These are phyloP conservation scores for Xylariaceae sp. DNA, from an alignment of 2,329 filamentous ascomycete species.

Conservation along the genomic window DNA sequence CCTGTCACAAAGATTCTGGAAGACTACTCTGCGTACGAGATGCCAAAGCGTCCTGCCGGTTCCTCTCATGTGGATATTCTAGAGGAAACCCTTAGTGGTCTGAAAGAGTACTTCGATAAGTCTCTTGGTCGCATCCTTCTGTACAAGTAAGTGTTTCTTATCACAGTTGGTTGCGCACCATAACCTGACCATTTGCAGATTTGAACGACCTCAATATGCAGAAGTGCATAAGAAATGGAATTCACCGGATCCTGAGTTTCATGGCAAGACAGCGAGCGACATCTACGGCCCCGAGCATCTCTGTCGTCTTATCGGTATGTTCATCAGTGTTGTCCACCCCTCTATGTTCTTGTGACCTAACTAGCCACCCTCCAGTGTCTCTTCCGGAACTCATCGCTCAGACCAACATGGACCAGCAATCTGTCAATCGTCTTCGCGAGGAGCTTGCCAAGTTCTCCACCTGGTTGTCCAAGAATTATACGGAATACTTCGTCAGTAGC, in stretches of 20 bases:
- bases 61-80: slow-evolving; percentile 82
- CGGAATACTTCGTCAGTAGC: slow-evolving; percentile 76
- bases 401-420: slow-evolving; percentile 96
- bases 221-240: slow-evolving; percentile 76
- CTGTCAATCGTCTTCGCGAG: slow-evolving; percentile 84
- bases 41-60: slow-evolving; percentile 66
- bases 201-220: slow-evolving; percentile 88
- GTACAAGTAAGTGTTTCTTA: slow-evolving; percentile 63
- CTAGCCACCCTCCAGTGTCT: slow-evolving; percentile 63
- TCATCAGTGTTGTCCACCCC: not conserved
- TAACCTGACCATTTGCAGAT: slow-evolving; percentile 57
- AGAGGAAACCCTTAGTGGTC: slow-evolving; percentile 83
- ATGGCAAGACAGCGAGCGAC: slow-evolving; percentile 75
- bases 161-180: not conserved
- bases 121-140: slow-evolving; percentile 85
- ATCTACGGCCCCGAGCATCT: slow-evolving; percentile 95
- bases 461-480: slow-evolving; percentile 81
- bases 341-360: not conserved
- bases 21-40: slow-evolving; percentile 77
- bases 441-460: slow-evolving; percentile 85
- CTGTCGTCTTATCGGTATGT: slow-evolving; percentile 82
- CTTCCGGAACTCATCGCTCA: slow-evolving; percentile 94
- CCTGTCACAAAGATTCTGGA: slow-evolving; percentile 80
- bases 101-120: slow-evolving; percentile 95
- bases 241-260: slow-evolving; percentile 63